phyloP scores from a whole-genome alignment of 2,329 filamentous ascomycete species.

The Cercospora sp. region DNA sequence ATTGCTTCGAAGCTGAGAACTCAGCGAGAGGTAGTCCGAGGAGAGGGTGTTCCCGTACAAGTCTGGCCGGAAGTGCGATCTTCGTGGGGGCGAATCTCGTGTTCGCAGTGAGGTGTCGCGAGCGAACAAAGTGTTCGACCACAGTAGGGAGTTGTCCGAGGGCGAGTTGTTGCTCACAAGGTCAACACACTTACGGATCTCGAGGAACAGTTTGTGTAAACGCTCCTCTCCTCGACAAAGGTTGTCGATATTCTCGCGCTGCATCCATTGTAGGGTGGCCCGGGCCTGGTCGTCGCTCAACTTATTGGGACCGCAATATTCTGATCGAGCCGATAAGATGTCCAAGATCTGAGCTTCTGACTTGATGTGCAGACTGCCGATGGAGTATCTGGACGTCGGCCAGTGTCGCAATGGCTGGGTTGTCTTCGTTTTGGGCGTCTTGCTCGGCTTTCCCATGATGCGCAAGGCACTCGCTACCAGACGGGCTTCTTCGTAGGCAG shows the following conservation, averaged over 20 bases:
- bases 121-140: conserved; percentile 86
- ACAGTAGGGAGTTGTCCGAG: conserved; percentile 81
- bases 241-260: conserved; percentile 79
- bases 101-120: conserved; percentile 51
- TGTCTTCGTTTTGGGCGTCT: conserved; percentile 43
- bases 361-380: conserved; percentile 67
- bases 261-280: conserved; percentile 78
- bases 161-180: conserved; percentile 73
- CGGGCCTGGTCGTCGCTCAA: conserved; percentile 93
- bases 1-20: conserved; percentile 28
- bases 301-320: conserved; percentile 90
- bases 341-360: conserved; percentile 85
- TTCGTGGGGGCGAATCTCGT: conserved; percentile 4
- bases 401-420: conserved; percentile 44
- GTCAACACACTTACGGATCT: conserved; percentile 81
- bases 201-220: conserved; percentile 89
- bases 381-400: conserved; percentile 48
- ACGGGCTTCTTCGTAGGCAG: conserved; percentile 80
- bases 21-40: conserved; percentile 25
- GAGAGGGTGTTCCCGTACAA: conserved; percentile 19
- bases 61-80: conserved; percentile 16
- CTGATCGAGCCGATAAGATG: conserved; percentile 75
- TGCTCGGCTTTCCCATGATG: conserved; percentile 71
- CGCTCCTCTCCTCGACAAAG: conserved; percentile 94
- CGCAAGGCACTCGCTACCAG: conserved; percentile 86